Evolutionary conservation across 257 asterid genomes (phyloP).

Genomic region (Salvia splendens): DNA sequence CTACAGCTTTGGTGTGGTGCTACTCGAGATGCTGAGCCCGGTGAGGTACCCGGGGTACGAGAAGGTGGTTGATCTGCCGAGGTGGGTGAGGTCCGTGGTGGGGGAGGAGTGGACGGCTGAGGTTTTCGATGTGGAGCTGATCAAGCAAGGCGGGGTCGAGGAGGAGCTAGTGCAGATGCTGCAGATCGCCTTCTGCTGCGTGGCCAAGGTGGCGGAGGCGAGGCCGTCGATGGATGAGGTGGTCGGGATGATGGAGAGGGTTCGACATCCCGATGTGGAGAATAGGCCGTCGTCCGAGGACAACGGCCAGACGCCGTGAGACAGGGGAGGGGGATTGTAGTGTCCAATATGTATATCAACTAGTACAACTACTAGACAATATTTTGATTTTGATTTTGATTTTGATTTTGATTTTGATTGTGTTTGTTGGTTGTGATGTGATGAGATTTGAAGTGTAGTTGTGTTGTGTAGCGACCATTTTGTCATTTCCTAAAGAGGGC

Average conservation of each 20-base stretch:
- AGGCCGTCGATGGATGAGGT: constrained; percentile 78
- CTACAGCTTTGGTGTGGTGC: constrained; percentile 90
- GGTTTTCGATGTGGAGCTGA: constrained; percentile 77
- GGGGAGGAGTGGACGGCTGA: constrained; percentile 99
- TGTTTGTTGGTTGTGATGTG: background rate
- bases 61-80: constrained; percentile 75
- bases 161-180: constrained; percentile 98
- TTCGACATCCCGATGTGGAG: constrained; percentile 53
- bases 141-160: constrained; percentile 56
- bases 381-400: no score
- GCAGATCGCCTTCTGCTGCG: constrained; percentile 84
- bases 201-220: constrained; percentile 58
- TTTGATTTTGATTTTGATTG: no score
- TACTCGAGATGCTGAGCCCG: constrained; percentile 84
- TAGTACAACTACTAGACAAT: no score
- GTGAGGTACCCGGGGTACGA: constrained; percentile 55
- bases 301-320: constrained; percentile 51
- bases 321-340: background rate
- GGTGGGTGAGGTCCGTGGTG: constrained; percentile 93
- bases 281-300: constrained; percentile 77
- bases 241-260: constrained; percentile 67
- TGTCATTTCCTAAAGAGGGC: background rate
- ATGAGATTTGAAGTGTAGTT: background rate
- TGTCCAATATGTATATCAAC: no score
- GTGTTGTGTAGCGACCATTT: background rate